phyloP scores from a whole-genome alignment of 2,329 filamentous ascomycete species.

The Ophiosphaerella herpotricha region DNA sequence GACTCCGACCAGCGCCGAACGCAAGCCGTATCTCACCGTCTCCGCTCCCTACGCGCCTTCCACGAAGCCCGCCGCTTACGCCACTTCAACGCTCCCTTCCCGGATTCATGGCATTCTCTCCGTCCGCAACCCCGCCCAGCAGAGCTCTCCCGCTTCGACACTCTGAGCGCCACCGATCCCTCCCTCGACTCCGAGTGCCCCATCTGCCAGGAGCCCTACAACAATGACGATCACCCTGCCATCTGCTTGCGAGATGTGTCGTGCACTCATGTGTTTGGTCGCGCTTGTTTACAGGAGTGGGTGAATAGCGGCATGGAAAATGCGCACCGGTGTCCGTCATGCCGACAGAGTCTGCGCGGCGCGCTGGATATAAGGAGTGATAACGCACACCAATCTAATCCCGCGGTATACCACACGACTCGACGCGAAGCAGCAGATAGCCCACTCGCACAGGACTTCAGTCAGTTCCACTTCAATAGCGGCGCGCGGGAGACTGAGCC shows the following conservation, averaged over 20 bases:
- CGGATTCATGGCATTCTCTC: too few species aligned
- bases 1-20: too few species aligned
- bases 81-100: too few species aligned
- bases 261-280: constrained; percentile 6
- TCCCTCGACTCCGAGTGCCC: constrained; percentile 2
- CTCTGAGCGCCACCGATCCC: background rate
- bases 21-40: too few species aligned
- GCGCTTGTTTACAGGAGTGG: constrained; percentile 4
- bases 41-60: too few species aligned
- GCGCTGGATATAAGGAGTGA: background rate
- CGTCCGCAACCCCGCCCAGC: background rate
- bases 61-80: too few species aligned
- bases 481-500: too few species aligned
- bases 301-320: constrained; percentile 3
- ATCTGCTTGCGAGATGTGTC: background rate
- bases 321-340: constrained; percentile 1
- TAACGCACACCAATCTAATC: too few species aligned
- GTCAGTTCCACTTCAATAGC: too few species aligned
- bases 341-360: background rate
- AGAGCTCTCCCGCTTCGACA: background rate
- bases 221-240: constrained; percentile 1
- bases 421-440: too few species aligned
- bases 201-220: constrained; percentile 1
- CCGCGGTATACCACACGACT: too few species aligned
- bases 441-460: too few species aligned